Base-by-base conservation (phyloP, 495 filamentous ascomycete species). In the Tuber borchii region DNA sequence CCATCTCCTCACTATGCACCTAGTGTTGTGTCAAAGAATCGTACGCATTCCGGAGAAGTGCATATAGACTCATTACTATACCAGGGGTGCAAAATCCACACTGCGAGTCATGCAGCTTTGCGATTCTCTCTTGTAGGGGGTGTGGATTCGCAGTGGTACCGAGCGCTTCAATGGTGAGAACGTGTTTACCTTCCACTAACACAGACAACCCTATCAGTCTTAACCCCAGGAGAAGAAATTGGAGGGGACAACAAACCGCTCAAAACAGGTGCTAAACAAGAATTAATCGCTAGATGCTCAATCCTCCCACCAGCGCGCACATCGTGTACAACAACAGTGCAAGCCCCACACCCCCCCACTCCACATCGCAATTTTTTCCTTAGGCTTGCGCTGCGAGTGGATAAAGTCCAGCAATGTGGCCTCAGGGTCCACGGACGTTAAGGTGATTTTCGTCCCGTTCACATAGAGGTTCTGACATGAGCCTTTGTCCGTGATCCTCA, bases 211-310 rank as follows among this genome's bases (percentile, higher is more conserved):
- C 26, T 8, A 31, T 65, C 56, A 34, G 82, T 70, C 34, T 77
- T 37, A 77, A 48, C 16, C 70, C 78, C 42, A 37, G 75, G 78
- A 48, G 77, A 80, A 44, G 39, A 16, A 16, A 37, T 14, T 43
- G 17, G 40, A 19, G 17, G 16, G 34, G 45, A 22, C 19, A 40
- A 51, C 73, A 42, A 72, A 85, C 77, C 89, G 75, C 93, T 95
- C 69, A 94, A 90, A 73, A 99, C 87, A 4, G 95, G 95, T 12
- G 95, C 95, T 45, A 99, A 87, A 84, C 95, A 99, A 46, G 95
- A 95, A 84, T 98, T 98, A 73, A 97, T 91, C 37, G 90, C 92
- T 72, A 93, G 91, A 84, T 98, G 94, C 82, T 97, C 95, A 74
- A 97, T 90, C 80, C 90, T 88, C 82, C 90, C 92, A 71, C 72